phyloP scores from a whole-genome alignment of 805 yeast species.

The Saturnispora mendoncae region DNA sequence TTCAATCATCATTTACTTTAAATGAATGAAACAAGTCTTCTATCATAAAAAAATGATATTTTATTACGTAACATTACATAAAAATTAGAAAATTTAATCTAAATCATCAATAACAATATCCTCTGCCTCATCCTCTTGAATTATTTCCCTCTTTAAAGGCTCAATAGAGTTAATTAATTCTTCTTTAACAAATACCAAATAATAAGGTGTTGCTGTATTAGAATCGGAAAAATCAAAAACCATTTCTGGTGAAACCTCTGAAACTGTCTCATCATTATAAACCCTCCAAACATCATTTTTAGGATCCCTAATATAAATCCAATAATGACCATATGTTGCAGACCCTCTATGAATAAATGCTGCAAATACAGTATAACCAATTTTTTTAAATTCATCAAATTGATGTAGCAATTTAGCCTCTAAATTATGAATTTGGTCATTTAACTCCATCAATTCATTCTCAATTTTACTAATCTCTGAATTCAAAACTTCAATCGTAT shows the following conservation, averaged over 20 bases:
- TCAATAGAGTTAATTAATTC: constrained; percentile 49
- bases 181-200: constrained; percentile 71
- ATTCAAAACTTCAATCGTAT: constrained; percentile 40
- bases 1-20: background rate
- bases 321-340: constrained; percentile 93
- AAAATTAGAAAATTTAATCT: background rate
- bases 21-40: background rate
- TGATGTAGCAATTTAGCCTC: constrained; percentile 46
- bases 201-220: constrained; percentile 91
- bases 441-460: constrained; percentile 32
- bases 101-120: background rate
- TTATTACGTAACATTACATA: background rate
- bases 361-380: constrained; percentile 81
- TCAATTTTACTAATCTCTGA: constrained; percentile 40
- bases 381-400: constrained; percentile 48
- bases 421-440: constrained; percentile 35
- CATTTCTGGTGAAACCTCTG: constrained; percentile 60
- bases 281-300: constrained; percentile 63
- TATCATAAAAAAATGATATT: background rate
- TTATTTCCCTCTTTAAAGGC: constrained; percentile 49
- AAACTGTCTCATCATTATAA: constrained; percentile 93
- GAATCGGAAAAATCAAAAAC: constrained; percentile 57
- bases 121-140: background rate
- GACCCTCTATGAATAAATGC: constrained; percentile 93
- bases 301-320: constrained; percentile 86